These are phyloP conservation scores for Phytophthora cajani DNA, from an alignment of 352 stramenopile genomes.

Conservation along the genomic window DNA sequence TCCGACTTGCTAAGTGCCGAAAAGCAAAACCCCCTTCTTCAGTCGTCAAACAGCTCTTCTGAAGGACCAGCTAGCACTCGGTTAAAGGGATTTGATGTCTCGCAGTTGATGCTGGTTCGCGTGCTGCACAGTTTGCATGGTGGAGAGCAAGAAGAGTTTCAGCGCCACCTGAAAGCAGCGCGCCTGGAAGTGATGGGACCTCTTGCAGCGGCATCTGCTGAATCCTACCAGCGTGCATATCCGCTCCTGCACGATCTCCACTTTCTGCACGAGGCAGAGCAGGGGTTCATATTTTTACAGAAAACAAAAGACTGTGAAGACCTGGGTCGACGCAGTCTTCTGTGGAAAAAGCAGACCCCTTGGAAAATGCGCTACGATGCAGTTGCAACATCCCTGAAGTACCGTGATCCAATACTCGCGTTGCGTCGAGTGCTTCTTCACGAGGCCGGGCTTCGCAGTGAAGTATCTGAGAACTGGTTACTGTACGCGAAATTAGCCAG, in stretches of 20 bases:
- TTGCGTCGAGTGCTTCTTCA: conserved; percentile 81
- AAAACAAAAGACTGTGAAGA: conserved; percentile 32
- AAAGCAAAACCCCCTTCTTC: conserved; percentile 69
- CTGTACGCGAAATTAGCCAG: conserved; percentile 83
- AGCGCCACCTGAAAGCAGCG: conserved; percentile 70
- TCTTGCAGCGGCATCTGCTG: conserved; percentile 68
- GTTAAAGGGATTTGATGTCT: conserved; percentile 73
- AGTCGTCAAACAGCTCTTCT: conserved; percentile 35
- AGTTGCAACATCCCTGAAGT: conserved; percentile 82
- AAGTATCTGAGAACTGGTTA: conserved; percentile 87
- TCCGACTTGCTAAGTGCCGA: conserved; percentile 78
- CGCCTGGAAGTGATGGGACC: conserved; percentile 74
- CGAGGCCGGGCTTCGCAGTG: conserved; percentile 59
- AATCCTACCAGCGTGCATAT: conserved; percentile 84
- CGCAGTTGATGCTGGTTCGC: conserved; percentile 80
- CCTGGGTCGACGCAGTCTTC: conserved; percentile 34
- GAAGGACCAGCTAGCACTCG: conserved; percentile 34
- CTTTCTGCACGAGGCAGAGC: conserved; percentile 79
- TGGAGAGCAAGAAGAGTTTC: conserved; percentile 59
- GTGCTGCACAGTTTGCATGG: conserved; percentile 80
- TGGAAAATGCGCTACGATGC: conserved; percentile 78
- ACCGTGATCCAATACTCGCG: conserved; percentile 84
- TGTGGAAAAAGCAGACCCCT: conserved; percentile 68
- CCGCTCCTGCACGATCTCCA: conserved; percentile 79
- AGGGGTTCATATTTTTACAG: conserved; percentile 69